Evolutionary conservation across 371 early-diverging fungal species (phyloP).

Genomic region (Mycotypha africana): DNA sequence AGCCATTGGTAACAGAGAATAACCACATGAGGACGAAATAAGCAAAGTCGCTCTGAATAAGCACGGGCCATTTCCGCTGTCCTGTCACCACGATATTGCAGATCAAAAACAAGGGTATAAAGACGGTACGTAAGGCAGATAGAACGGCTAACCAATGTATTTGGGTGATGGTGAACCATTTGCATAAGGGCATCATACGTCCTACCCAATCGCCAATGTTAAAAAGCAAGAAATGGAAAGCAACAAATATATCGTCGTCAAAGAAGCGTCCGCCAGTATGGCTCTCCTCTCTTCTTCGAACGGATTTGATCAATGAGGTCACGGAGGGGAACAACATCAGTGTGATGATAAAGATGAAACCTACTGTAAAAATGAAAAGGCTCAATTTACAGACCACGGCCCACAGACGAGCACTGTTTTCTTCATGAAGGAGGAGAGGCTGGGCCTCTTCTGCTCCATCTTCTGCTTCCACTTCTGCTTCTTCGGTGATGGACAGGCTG

Average conservation of each 20-base stretch:
- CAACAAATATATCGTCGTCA: slow-evolving; percentile 62
- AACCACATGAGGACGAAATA: slow-evolving; percentile 58
- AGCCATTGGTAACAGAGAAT: slow-evolving; percentile 69
- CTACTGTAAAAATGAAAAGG: slow-evolving; percentile 48
- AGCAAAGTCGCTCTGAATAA: slow-evolving; percentile 54
- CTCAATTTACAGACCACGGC: slow-evolving; percentile 25
- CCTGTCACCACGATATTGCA: slow-evolving; percentile 60
- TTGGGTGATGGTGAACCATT: slow-evolving; percentile 29
- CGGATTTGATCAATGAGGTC: slow-evolving; percentile 64
- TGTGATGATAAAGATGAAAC: slow-evolving; percentile 62
- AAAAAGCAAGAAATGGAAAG: slow-evolving; percentile 70
- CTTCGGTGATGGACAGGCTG: too few relatives aligned
- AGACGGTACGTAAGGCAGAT: slow-evolving; percentile 47
- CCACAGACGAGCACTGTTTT: slow-evolving; percentile 8
- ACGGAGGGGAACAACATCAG: slow-evolving; percentile 75
- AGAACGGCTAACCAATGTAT: slow-evolving; percentile 35
- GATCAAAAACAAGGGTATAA: slow-evolving; percentile 67
- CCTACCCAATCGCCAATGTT: slow-evolving; percentile 79
- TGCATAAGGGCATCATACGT: slow-evolving; percentile 39
- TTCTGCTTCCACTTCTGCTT: slow-evolving; percentile 9
- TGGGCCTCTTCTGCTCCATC: background rate
- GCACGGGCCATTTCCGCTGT: slow-evolving; percentile 39
- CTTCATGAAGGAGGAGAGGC: too few relatives aligned
- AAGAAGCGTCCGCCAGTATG: slow-evolving; percentile 19
- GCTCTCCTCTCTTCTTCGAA: slow-evolving; percentile 14